A percentile compares a stretch with the other conserved stretches of the same genome.
Evolutionary conservation across 139 green algal species (phyloP).

Genomic region (Micractinium sp.): DNA sequence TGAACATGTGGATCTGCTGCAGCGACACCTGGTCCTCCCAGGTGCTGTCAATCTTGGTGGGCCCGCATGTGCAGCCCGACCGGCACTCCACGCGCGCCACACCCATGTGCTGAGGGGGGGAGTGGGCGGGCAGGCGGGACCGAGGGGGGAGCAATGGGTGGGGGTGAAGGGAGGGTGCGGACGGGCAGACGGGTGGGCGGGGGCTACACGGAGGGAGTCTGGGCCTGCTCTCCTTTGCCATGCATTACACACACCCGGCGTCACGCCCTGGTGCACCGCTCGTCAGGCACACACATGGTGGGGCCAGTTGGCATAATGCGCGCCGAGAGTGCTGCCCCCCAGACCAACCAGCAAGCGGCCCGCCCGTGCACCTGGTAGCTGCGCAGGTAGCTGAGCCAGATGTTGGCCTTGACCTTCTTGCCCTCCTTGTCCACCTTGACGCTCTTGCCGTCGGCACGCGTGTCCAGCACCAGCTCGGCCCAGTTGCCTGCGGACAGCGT

Average conservation of each 20-base stretch:
- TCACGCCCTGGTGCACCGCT: no score
- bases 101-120: conserved; percentile 22
- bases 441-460: conserved; percentile 24
- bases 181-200: background rate
- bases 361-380: conserved; percentile 13
- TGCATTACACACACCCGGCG: background rate
- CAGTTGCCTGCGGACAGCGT: background rate
- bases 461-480: conserved; percentile 32
- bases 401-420: conserved; percentile 33
- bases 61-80: conserved; percentile 11
- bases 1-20: conserved; percentile 37
- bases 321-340: no score
- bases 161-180: background rate
- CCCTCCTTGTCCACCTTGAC: conserved; percentile 7
- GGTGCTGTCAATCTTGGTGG: background rate
- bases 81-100: conserved; percentile 22
- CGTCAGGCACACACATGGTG: no score
- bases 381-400: conserved; percentile 33
- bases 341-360: background rate
- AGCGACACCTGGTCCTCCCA: conserved; percentile 15
- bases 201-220: no score
- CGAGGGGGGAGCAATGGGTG: background rate
- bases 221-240: no score
- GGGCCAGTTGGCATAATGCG: no score
- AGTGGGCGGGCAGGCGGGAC: no score